These are phyloP conservation scores for Spencermartinsiella europaea DNA, from an alignment of 805 yeast genomes.

Conservation along the genomic window DNA sequence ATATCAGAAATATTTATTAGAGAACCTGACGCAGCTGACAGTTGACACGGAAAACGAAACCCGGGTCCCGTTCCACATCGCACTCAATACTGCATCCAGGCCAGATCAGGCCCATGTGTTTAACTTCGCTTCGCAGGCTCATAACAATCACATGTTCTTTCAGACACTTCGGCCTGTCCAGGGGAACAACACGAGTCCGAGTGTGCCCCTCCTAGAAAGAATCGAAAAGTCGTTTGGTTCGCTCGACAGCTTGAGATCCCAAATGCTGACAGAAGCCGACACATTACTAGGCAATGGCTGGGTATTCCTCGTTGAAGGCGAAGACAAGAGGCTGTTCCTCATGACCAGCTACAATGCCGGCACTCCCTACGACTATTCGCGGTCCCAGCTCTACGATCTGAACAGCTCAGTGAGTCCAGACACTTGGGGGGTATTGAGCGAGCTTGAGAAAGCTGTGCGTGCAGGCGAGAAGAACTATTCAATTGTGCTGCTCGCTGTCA, in stretches of 20 bases:
- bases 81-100: conserved; percentile 56
- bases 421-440: conserved; percentile 43
- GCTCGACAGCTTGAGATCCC: conserved; percentile 64
- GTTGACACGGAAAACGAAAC: conserved; percentile 78
- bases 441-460: conserved; percentile 38
- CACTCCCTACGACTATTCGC: conserved; percentile 58
- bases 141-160: conserved; percentile 86
- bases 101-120: conserved; percentile 64
- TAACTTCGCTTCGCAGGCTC: conserved; percentile 86
- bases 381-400: conserved; percentile 67
- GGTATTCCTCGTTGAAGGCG: conserved; percentile 78
- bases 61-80: conserved; percentile 65
- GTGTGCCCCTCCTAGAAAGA: conserved; percentile 33
- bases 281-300: conserved; percentile 84
- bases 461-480: conserved; percentile 25
- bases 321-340: conserved; percentile 47
- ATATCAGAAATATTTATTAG: conserved; percentile 56
- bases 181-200: conserved; percentile 29
- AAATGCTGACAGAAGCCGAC: conserved; percentile 62
- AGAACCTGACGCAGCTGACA: conserved; percentile 56
- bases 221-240: conserved; percentile 68
- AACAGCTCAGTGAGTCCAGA: conserved; percentile 61
- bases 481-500: conserved; percentile 71
- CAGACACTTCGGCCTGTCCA: conserved; percentile 44
- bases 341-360: conserved; percentile 89